Evolutionary conservation across 176 grass and related monocot genomes (phyloP), one percentile per base, ranked within the genome.

Genomic region (Carex parvula): DNA sequence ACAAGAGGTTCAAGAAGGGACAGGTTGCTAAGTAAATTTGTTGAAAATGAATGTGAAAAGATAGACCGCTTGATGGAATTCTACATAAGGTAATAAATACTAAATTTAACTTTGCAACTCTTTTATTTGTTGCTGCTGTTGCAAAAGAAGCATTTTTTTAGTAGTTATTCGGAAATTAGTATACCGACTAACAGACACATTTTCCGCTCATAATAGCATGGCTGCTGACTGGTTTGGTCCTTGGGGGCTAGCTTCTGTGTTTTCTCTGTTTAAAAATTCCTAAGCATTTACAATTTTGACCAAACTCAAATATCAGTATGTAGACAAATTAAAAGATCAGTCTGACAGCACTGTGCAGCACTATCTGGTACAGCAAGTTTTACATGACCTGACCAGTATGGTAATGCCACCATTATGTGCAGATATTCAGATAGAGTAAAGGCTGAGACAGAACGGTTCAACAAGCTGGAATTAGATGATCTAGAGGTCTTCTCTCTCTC

Each of bases 401-500:
- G 48, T 75, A 76, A 81, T 88, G n/a, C 92, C 67, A 48, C 41
- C 41, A 55, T 61, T 69, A 53, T 79, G 17, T 91, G 69, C 70
- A 98, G 95, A 87, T 98, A 98, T 87, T 94, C 95, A 37, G 89
- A 98, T n/a, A 94, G 95, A 89, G 92, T 98, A 73, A 94, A 90
- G 81, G 84, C 90, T 82, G 95, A 94, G 82, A 86, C 84, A 56
- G 81, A 98, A 86, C 87, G 88, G 79, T 81, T 98, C 5, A 88
- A 94, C 46, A 84, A 59, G 54, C 89, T 98, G 42, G 92, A 98
- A 72, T 83, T 98, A 56, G 95, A 98, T 33, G 92, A 98, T 91
- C 66, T 94, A 86, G 95, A 98, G 95, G 95, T 94, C 32, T 8
- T 71, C 82, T 52, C 26, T 54, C 81, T 70, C 57, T 57, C 65